Evolutionary conservation across 2,329 filamentous ascomycete species (phyloP), one percentile per base, ranked within the genome.

Genomic region (Pseudocercospora vitis): DNA sequence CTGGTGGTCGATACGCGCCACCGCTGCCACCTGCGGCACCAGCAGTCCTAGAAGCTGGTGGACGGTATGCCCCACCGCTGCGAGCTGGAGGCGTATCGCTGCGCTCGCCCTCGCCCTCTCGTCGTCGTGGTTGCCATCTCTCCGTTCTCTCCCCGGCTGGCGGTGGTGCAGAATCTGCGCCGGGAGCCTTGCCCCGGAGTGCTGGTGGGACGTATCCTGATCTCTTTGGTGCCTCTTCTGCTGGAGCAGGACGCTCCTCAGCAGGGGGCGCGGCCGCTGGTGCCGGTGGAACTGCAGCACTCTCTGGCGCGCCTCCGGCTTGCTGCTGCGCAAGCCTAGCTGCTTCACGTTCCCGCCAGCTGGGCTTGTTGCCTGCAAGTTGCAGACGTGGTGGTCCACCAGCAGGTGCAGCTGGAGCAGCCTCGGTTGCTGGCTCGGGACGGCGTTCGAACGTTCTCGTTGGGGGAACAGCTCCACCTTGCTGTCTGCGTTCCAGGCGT

Each of bases 331-430:
- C 68, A 14, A 14, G 29, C 63, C 71, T 75, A 37, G 75, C 71
- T 47, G 82, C 83, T 72, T 89, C 81, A 65, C 86, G 85, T 26
- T 90, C 87, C 70, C 87, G 84, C 88, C 87, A 91, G 64, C 80
- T 82, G 50, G 83, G 78, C 74, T 84, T 86, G 52, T 57, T 60
- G 29, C 59, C 57, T 56, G 81, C 73, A 50, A 90, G 80, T 49
- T 77, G 71, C 57, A 90, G 77, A 58, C 78, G 80, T 32, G 85
- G 86, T 42, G 84, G 84, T 33, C 78, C 81, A 54, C 73, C 63
- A 64, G 65, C 37, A 58, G 82, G 77, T 52, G 65, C 37, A 58
- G 82, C 77, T 52, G 74, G 70, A 21, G 81, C 77, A 29, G 81
- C 78, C 49, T 75, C 70, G 48, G 76, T 21, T 45, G 73, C 64